Evolutionary conservation across 2,329 filamentous ascomycete genomes (phyloP), one percentile per base, ranked within the genome.

Genomic region (Botrytis paeoniae): DNA sequence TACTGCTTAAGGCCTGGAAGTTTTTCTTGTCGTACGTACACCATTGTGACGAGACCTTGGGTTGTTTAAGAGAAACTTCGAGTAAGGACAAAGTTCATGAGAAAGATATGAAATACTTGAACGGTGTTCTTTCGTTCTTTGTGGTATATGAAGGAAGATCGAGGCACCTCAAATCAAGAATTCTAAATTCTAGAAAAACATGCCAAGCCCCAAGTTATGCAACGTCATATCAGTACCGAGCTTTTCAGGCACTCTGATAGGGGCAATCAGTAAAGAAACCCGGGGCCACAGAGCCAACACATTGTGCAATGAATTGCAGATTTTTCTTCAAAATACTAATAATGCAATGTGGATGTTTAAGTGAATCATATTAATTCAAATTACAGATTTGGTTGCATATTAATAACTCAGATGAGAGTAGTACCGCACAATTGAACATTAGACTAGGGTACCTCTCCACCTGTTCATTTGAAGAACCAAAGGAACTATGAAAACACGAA

Each of bases 11-110:
- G 90, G 82, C 93, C 93, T 57, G 92, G 90, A 76, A 99, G 91
- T 84, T 93, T 91, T 80, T 95, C 91, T 84, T 97, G 93, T 77
- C 96, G 93, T 75, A 99, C 94, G 87, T 98, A 98, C 75, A 96
- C 95, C 94, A 98, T 98, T 72, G 79, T 86, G 77, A 71, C 74
- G 74, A 73, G 69, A 22, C 54, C 29, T 70, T 60, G 39, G 35
- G 39, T 60, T 70, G 3, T 37, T 45, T 4, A 37, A 10, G 16
- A 39, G 25, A 4, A 41, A 18, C 32, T 41, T 39, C 22, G 43
- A 25, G 10, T 20, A 64, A 32, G 35, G 39, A 43, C 2, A 41
- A 69, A 69, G 18, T 69, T 69, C 65, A 41, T 69, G 65, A 57
- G 65, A 12, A 32, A 41, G 48, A 16, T 32, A 25, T 43, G n/a